Percentiles rank a stretch among this genome's conserved stretches.
Evolutionary conservation across 108 stramenopile species (phyloP).

Genomic region (Mayamaea pseudoterrestris): DNA sequence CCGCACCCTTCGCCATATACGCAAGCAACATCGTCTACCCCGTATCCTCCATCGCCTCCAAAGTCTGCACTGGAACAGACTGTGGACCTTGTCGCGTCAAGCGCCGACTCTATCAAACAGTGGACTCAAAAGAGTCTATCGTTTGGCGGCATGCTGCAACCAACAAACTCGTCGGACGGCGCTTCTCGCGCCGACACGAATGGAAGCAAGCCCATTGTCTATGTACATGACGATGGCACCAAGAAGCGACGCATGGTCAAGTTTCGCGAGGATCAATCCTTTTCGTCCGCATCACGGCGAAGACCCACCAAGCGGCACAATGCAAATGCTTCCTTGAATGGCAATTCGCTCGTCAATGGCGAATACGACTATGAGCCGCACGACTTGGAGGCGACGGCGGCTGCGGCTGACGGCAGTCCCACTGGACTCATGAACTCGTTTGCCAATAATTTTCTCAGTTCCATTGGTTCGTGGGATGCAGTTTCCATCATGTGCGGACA

Average conservation of each 20-base stretch:
- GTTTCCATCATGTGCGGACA: conserved; percentile 5
- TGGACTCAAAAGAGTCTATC: not conserved
- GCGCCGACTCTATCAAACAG: not conserved
- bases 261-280: conserved; percentile 6
- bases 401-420: no score
- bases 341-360: not conserved
- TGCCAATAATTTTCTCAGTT: conserved; percentile 16
- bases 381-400: not conserved
- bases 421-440: conserved; percentile 12
- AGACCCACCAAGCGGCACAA: no score
- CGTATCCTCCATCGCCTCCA: not conserved
- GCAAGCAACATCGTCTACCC: not conserved
- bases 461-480: conserved; percentile 10
- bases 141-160: not conserved
- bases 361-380: not conserved
- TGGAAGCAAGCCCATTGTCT: conserved; percentile 5
- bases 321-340: not conserved
- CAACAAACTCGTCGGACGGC: not conserved
- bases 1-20: conserved; percentile 4
- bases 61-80: not conserved
- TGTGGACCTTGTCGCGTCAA: conserved; percentile 1
- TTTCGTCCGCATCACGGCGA: not conserved
- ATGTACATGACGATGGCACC: conserved; percentile 8
- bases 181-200: not conserved
- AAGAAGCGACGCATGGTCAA: conserved; percentile 8